Conservation (phyloP, 192 early-diverging fungal genomes). For the Endogone sp. region DNA sequence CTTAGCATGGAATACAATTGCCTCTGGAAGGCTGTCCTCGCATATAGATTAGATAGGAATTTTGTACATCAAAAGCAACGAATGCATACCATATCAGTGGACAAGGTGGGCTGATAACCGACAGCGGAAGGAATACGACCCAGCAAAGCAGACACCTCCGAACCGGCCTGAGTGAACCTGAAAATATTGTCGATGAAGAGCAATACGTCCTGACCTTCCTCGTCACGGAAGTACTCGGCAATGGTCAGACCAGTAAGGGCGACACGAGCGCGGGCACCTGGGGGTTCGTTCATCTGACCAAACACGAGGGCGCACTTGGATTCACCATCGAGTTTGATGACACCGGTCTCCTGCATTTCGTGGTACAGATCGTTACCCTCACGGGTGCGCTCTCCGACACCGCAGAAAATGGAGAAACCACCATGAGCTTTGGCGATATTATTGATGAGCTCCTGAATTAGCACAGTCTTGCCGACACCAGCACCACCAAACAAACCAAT, state of each 20-base stretch:
- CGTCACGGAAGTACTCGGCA: conserved; percentile 99
- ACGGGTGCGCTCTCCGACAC: conserved; percentile 98
- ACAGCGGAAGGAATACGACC: conserved; percentile 99
- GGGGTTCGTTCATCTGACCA: conserved; percentile 99
- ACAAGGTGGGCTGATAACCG: conserved; percentile 99
- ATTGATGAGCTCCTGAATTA: conserved; percentile 99
- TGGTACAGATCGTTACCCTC: conserved; percentile 99
- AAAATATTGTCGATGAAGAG: conserved; percentile 99
- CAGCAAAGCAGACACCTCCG: conserved; percentile 98
- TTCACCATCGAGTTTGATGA: conserved; percentile 91
- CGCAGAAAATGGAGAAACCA: conserved; percentile 98
- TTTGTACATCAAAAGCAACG: too few species aligned
- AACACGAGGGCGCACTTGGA: conserved; percentile 96
- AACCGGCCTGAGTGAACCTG: conserved; percentile 99
- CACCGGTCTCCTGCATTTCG: conserved; percentile 96
- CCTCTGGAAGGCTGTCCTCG: too few species aligned
- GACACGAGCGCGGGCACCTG: conserved; percentile 98
- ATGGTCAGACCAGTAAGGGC: conserved; percentile 96
- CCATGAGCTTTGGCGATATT: conserved; percentile 99
- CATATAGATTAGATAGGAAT: too few species aligned
- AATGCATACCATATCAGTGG: conserved; percentile 81
- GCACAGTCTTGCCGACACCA: conserved; percentile 99
- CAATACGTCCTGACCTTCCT: conserved; percentile 98
- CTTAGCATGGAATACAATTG: too few species aligned
- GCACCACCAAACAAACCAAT: conserved; percentile 99